phyloP scores from a whole-genome alignment of 306 rosid genomes.

The Lotus japonicus region DNA sequence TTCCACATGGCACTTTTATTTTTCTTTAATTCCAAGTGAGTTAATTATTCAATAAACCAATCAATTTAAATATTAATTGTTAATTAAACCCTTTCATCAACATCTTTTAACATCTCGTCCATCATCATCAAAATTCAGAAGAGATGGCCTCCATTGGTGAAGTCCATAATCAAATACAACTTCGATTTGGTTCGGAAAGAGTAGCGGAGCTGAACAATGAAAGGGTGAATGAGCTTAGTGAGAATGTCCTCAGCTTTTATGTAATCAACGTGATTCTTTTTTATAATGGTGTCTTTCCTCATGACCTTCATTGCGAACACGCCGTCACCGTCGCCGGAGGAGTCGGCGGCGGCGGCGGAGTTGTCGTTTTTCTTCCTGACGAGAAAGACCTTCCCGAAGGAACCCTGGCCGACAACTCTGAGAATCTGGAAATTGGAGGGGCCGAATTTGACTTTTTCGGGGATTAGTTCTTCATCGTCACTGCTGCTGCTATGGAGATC shows the following conservation, averaged over 20 bases:
- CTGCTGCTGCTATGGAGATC: slow-evolving; percentile 40
- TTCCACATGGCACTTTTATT: too few species aligned
- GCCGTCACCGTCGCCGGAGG: slow-evolving; percentile 24
- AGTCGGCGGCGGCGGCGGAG: too few species aligned
- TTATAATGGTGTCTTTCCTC: slow-evolving; percentile 83
- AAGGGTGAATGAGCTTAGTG: slow-evolving; percentile 82
- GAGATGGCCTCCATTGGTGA: slow-evolving; percentile 92
- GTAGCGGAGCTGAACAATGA: slow-evolving; percentile 83
- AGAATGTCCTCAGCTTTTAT: slow-evolving; percentile 97
- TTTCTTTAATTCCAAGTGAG: too few species aligned
- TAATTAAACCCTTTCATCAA: too few species aligned
- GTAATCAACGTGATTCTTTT: slow-evolving; percentile 86
- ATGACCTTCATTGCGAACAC: slow-evolving; percentile 94
- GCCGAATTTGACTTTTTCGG: slow-evolving; percentile 33
- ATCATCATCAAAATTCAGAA: too few species aligned
- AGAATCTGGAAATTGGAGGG: slow-evolving; percentile 77
- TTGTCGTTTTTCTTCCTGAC: slow-evolving; percentile 35
- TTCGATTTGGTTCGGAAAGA: slow-evolving; percentile 84
- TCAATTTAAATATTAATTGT: too few species aligned
- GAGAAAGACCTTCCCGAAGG: slow-evolving; percentile 89
- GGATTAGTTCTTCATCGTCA: slow-evolving; percentile 15
- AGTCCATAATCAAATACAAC: slow-evolving; percentile 86
- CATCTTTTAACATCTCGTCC: too few species aligned
- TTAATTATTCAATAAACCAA: too few species aligned
- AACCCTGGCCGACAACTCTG: slow-evolving; percentile 78